Conservation (phyloP, 169 alveolate species). For the Plasmodium gonderi region DNA sequence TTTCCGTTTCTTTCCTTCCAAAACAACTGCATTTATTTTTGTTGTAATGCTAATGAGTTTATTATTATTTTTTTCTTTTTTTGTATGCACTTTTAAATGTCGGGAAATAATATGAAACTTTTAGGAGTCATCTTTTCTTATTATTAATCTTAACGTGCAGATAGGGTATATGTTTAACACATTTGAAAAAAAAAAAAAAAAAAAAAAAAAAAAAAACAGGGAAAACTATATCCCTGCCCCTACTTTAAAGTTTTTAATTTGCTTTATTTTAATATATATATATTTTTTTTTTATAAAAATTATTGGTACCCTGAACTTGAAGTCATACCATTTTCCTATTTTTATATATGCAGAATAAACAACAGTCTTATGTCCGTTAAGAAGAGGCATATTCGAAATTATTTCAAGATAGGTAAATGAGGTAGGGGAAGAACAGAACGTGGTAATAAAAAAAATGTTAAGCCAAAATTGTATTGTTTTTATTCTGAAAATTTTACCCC, state of each 20-base stretch:
- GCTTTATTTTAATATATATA: neutral
- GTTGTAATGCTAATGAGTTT: neutral
- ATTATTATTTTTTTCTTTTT: neutral
- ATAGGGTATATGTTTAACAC: neutral
- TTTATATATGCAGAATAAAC: neutral
- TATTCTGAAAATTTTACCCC: neutral
- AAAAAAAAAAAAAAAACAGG: neutral
- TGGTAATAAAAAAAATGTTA: neutral
- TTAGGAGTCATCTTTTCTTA: neutral
- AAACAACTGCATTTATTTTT: neutral
- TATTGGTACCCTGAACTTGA: neutral
- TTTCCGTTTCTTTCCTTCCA: neutral
- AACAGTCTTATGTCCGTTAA: neutral
- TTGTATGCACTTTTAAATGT: neutral
- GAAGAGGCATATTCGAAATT: neutral
- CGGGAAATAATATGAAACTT: neutral
- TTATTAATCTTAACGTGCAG: neutral
- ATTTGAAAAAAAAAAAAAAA: neutral
- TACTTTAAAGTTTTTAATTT: no score
- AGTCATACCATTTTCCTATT: neutral
- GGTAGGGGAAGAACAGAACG: neutral
- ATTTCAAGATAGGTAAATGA: neutral
- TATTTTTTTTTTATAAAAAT: neutral
- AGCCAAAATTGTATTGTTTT: neutral
- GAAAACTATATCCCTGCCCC: no score